These are phyloP conservation scores for Fusarium sambucinum DNA, from an alignment of 2,329 filamentous ascomycete genomes.

Conservation along the genomic window DNA sequence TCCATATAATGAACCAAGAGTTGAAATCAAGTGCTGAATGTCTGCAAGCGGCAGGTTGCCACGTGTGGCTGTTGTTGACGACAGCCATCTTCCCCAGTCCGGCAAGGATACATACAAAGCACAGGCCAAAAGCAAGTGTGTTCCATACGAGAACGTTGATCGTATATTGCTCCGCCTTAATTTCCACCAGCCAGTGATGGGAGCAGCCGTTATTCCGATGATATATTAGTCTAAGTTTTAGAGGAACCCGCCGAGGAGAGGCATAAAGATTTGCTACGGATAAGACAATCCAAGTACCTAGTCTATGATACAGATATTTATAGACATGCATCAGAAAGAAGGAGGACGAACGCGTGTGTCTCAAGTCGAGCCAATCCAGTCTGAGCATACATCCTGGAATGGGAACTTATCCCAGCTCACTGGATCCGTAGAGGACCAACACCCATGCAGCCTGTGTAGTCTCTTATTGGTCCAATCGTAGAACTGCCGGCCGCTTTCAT, in stretches of 20 bases:
- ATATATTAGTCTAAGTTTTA: background rate
- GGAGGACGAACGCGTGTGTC: conserved; percentile 2
- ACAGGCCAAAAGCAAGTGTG: conserved; percentile 2
- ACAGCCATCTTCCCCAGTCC: conserved; percentile 4
- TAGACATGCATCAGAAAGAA: background rate
- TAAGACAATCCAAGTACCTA: background rate
- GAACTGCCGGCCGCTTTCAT: conserved; percentile 24
- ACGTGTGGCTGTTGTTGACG: background rate
- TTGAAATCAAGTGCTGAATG: background rate
- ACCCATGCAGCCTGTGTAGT: conserved; percentile 4
- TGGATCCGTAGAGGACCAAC: background rate
- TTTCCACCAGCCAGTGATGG: conserved; percentile 15
- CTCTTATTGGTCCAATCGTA: conserved; percentile 14
- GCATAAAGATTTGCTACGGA: background rate
- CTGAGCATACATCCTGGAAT: conserved; percentile 31
- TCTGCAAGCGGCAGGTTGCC: background rate
- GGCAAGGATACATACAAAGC: conserved; percentile 6
- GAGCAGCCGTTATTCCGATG: background rate
- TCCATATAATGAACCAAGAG: background rate
- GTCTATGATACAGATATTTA: background rate
- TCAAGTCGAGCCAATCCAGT: conserved; percentile 29
- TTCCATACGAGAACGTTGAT: conserved; percentile 1
- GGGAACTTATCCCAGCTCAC: conserved; percentile 29
- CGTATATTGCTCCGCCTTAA: conserved; percentile 21
- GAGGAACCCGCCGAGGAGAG: background rate